These are phyloP conservation scores for Arachnopeziza araneosa DNA, from an alignment of 2,329 filamentous ascomycete genomes.

Conservation along the genomic window DNA sequence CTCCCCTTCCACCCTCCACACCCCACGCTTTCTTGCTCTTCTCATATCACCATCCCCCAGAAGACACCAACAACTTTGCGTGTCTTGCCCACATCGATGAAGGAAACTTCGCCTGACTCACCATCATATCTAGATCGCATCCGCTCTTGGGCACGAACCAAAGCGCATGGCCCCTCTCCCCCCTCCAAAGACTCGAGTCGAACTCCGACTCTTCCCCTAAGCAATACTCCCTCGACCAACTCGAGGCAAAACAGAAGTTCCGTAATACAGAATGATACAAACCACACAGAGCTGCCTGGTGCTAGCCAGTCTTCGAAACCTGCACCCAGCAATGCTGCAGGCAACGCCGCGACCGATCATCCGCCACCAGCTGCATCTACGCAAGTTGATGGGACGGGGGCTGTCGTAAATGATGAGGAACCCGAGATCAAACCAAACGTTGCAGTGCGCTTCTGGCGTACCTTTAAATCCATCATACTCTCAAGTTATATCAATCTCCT, in stretches of 20 bases:
- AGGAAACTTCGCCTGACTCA: constrained; percentile 43
- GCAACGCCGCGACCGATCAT: constrained; percentile 31
- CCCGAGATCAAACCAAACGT: constrained; percentile 26
- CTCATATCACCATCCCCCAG: not conserved
- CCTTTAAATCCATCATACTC: constrained; percentile 53
- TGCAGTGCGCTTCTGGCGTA: constrained; percentile 26
- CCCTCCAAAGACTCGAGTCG: constrained; percentile 33
- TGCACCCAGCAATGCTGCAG: constrained; percentile 29
- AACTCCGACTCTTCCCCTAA: constrained; percentile 35
- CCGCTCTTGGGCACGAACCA: constrained; percentile 49
- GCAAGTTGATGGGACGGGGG: constrained; percentile 49
- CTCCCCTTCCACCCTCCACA: not conserved
- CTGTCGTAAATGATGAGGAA: constrained; percentile 44
- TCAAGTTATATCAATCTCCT: constrained; percentile 76
- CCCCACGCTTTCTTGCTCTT: not conserved
- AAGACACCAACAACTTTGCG: not conserved
- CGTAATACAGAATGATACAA: constrained; percentile 18
- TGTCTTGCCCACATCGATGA: constrained; percentile 46
- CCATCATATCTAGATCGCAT: constrained; percentile 49
- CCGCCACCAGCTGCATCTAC: constrained; percentile 40
- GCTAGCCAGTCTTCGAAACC: constrained; percentile 23
- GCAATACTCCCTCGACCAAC: constrained; percentile 23
- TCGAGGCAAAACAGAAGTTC: not conserved
- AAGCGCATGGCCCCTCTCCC: constrained; percentile 47
- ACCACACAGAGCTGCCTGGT: constrained; percentile 24